phyloP scores from a whole-genome alignment of 2,329 filamentous ascomycete genomes.

The Chrysoporthe puriensis region DNA sequence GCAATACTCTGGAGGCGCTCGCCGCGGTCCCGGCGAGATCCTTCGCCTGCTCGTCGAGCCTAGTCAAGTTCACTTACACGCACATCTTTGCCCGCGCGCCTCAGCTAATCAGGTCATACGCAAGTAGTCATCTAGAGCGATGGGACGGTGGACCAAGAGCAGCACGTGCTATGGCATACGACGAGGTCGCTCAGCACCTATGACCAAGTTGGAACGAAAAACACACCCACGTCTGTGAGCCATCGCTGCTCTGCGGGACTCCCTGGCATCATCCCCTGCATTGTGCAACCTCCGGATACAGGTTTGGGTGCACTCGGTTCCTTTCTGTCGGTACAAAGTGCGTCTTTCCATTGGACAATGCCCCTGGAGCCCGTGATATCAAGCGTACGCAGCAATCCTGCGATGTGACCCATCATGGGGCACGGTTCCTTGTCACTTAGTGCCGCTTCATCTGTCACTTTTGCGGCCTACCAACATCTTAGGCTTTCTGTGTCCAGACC shows the following conservation, averaged over 20 bases:
- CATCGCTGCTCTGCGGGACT: background rate
- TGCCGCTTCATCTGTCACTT: background rate
- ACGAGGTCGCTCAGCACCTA: background rate
- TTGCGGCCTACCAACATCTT: background rate
- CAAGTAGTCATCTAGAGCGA: background rate
- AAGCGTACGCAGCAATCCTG: background rate
- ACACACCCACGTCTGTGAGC: background rate
- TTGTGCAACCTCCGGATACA: background rate
- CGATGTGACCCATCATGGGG: background rate
- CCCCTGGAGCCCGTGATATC: background rate
- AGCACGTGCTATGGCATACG: background rate
- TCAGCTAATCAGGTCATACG: background rate
- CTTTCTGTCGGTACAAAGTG: conserved; percentile 7
- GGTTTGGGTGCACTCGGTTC: conserved; percentile 4
- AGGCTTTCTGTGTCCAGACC: background rate
- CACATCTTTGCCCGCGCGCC: background rate
- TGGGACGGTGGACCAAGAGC: background rate
- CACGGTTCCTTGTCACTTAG: background rate
- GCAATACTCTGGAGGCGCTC: background rate
- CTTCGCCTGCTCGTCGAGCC: background rate
- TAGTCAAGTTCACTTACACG: background rate
- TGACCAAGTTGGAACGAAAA: no score
- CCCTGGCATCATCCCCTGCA: background rate
- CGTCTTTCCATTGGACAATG: conserved; percentile 4
- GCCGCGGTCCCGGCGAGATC: background rate